These are phyloP conservation scores for Vaccinium macrocarpon DNA, from an alignment of 148 eudicot species.

Conservation along the genomic window DNA sequence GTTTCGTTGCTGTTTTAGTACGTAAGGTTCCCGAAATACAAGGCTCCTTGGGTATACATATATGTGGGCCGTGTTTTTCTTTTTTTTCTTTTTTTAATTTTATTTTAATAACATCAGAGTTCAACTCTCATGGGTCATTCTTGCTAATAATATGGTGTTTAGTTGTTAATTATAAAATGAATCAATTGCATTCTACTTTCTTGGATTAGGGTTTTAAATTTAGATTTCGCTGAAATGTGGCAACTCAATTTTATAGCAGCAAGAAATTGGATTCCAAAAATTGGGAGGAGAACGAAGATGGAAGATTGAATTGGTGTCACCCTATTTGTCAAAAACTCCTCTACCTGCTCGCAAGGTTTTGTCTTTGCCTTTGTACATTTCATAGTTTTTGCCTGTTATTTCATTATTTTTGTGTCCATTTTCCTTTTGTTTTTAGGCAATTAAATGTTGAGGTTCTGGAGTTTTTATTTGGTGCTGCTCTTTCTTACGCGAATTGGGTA, in stretches of 20 bases:
- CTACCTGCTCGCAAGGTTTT: slow-evolving; percentile 59
- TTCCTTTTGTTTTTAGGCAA: neutral
- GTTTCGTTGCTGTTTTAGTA: neutral
- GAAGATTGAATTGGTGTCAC: slow-evolving; percentile 42
- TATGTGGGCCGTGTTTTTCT: neutral
- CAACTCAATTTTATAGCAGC: slow-evolving; percentile 33
- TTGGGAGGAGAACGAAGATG: slow-evolving; percentile 49
- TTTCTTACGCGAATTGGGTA: neutral
- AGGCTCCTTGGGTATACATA: neutral
- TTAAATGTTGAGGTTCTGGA: neutral
- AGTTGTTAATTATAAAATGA: neutral
- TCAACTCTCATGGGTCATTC: neutral
- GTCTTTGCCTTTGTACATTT: slow-evolving; percentile 17
- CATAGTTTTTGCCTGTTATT: neutral
- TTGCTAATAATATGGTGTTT: neutral
- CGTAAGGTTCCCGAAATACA: neutral
- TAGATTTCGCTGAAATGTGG: slow-evolving; percentile 5
- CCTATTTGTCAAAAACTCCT: slow-evolving; percentile 48
- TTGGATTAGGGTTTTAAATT: neutral
- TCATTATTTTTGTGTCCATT: neutral
- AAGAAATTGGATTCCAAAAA: slow-evolving; percentile 37
- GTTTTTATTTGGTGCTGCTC: neutral
- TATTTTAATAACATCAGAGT: neutral
- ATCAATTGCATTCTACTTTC: neutral
- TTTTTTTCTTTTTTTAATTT: too few species aligned